Conservation (phyloP, 2,329 filamentous ascomycete genomes). For the Pyricularia sp. region DNA sequence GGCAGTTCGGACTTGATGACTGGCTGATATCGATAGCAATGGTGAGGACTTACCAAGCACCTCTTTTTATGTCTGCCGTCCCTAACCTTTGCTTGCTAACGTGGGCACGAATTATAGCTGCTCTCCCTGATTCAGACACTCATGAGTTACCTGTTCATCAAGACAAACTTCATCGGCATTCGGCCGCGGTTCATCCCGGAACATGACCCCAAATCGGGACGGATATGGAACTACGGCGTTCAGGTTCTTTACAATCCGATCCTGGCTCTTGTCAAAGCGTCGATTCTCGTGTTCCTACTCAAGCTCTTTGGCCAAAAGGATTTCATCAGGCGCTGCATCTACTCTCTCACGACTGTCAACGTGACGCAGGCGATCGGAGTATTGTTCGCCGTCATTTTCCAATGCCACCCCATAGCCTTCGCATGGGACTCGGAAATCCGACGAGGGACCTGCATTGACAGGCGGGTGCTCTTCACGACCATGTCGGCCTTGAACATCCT, state of each 20-base stretch:
- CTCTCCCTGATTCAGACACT: constrained; percentile 18
- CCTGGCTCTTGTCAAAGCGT: constrained; percentile 23
- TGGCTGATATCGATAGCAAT: constrained; percentile 21
- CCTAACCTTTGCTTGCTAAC: neutral
- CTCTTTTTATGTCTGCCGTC: neutral
- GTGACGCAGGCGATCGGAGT: constrained; percentile 19
- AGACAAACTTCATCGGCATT: constrained; percentile 20
- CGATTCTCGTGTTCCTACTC: constrained; percentile 21
- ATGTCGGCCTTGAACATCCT: constrained; percentile 31
- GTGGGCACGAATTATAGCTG: constrained; percentile 8
- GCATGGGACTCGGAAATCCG: constrained; percentile 32
- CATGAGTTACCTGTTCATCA: constrained; percentile 21
- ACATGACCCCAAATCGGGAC: constrained; percentile 15
- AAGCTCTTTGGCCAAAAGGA: constrained; percentile 20
- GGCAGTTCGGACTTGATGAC: constrained; percentile 18
- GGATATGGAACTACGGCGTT: constrained; percentile 21
- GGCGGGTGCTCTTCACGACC: constrained; percentile 19
- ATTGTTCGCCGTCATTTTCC: constrained; percentile 21
- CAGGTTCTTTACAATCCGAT: constrained; percentile 26
- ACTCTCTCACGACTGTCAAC: constrained; percentile 20
- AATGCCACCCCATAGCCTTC: constrained; percentile 29
- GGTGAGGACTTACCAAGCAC: neutral
- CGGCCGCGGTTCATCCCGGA: constrained; percentile 12
- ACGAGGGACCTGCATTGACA: constrained; percentile 24
- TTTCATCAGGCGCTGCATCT: constrained; percentile 17